Conservation (phyloP, 306 rosid species). For the Cucurbita argyrosperma region DNA sequence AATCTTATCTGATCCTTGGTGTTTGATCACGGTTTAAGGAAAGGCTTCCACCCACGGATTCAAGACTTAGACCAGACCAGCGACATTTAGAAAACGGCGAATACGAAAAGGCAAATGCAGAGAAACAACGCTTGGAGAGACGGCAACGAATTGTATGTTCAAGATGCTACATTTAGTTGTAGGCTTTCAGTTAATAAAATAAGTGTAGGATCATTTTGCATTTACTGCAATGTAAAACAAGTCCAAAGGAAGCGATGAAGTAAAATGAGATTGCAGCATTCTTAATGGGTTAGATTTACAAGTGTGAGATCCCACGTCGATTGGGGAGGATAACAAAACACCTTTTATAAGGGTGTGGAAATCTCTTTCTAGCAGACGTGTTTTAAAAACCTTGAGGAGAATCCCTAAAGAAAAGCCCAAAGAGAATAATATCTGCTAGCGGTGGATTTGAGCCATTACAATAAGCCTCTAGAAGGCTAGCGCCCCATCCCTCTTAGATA, state of each 20-base stretch:
- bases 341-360: too few relatives aligned
- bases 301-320: background rate
- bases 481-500: background rate
- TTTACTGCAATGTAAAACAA: background rate
- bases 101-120: conserved; percentile 80
- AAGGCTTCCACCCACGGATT: conserved; percentile 98
- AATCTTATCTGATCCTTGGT: conserved; percentile 71
- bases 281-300: background rate
- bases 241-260: background rate
- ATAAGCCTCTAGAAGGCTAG: background rate
- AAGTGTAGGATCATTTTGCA: background rate
- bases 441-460: too few relatives aligned
- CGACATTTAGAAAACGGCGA: conserved; percentile 94
- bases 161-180: background rate
- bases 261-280: background rate
- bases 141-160: conserved; percentile 90
- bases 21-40: conserved; percentile 96
- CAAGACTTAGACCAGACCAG: conserved; percentile 95
- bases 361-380: too few relatives aligned
- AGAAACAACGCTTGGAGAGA: conserved; percentile 82
- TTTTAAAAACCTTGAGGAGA: too few relatives aligned
- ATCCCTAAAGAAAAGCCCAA: too few relatives aligned
- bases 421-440: too few relatives aligned
- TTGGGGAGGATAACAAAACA: background rate
- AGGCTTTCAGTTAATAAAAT: background rate